Evolutionary conservation across 1,284 basidiomycete genomes (phyloP).

Genomic region (Volvariella surrecta): DNA sequence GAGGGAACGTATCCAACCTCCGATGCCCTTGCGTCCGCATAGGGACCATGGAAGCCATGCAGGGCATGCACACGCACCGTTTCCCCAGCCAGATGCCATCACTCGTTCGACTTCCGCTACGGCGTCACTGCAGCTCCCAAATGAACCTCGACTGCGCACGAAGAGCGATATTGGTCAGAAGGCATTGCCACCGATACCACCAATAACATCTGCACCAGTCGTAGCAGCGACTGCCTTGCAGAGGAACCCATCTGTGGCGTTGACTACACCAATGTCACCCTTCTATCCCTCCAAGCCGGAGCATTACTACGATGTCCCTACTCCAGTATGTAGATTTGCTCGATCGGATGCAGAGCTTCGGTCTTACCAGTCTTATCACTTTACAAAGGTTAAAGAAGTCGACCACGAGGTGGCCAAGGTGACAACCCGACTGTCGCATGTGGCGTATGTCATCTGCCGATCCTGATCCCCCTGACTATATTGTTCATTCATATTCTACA

Average conservation of each 20-base stretch:
- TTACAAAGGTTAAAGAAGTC: conserved; percentile 11
- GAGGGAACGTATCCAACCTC: too few relatives aligned
- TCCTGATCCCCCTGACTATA: conserved; percentile 6
- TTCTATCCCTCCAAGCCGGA: conserved; percentile 26
- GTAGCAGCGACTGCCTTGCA: conserved; percentile 12
- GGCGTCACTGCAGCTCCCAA: background rate
- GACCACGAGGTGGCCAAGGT: conserved; percentile 24
- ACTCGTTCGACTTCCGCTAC: background rate
- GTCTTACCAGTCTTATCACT: background rate
- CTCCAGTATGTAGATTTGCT: conserved; percentile 12
- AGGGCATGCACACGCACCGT: too few relatives aligned
- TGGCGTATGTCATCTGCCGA: conserved; percentile 37
- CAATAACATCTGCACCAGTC: conserved; percentile 9
- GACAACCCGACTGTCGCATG: conserved; percentile 40
- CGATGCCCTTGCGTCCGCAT: too few relatives aligned
- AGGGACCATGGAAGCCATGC: too few relatives aligned
- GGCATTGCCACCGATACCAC: conserved; percentile 7
- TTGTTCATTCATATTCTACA: conserved; percentile 13
- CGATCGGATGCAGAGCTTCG: too few relatives aligned
- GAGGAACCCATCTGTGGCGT: conserved; percentile 23
- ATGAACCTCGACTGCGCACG: background rate
- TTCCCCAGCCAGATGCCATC: too few relatives aligned
- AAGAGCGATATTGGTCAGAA: conserved; percentile 1
- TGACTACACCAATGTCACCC: conserved; percentile 23
- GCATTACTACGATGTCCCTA: conserved; percentile 13